These are phyloP conservation scores for Agapanthus africanus DNA, from an alignment of 106 monocot species.

Conservation along the genomic window DNA sequence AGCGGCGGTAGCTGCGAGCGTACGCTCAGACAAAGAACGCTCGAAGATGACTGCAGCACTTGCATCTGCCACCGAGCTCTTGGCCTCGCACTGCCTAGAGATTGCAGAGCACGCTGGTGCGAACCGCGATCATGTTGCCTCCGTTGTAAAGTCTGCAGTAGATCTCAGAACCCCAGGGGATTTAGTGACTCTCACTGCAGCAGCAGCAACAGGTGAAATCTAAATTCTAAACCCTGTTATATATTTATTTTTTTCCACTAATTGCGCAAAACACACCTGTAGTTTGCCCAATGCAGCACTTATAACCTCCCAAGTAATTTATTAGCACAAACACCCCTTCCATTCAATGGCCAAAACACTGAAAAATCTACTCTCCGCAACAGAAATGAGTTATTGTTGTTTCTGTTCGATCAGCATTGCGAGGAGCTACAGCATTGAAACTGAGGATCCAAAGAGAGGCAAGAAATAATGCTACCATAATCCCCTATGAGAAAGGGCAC, in stretches of 20 bases:
- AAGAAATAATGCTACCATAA: conserved; percentile 35
- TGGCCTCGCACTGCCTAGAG: conserved; percentile 84
- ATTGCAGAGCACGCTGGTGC: conserved; percentile 67
- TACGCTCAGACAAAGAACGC: conserved; percentile 14
- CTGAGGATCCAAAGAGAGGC: conserved; percentile 45
- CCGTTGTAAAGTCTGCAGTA: conserved; percentile 56
- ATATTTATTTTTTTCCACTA: conserved; percentile 4
- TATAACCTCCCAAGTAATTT: too few relatives aligned
- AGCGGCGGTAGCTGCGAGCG: conserved; percentile 48
- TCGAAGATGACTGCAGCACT: neutral
- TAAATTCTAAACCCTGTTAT: neutral
- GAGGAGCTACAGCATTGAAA: conserved; percentile 72
- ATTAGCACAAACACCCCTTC: too few relatives aligned
- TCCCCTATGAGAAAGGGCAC: conserved; percentile 47
- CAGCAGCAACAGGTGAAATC: conserved; percentile 71
- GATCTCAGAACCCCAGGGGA: conserved; percentile 54
- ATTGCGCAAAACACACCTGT: too few relatives aligned
- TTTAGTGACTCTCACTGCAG: conserved; percentile 85
- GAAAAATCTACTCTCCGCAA: too few relatives aligned
- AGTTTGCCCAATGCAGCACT: too few relatives aligned
- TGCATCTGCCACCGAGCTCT: conserved; percentile 34
- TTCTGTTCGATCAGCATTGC: conserved; percentile 54
- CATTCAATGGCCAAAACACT: too few relatives aligned
- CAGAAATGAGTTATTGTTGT: too few relatives aligned
- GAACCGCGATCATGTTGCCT: conserved; percentile 27